These are phyloP conservation scores for Carex cristatella DNA, from an alignment of 176 grass and related monocot species.

Conservation along the genomic window DNA sequence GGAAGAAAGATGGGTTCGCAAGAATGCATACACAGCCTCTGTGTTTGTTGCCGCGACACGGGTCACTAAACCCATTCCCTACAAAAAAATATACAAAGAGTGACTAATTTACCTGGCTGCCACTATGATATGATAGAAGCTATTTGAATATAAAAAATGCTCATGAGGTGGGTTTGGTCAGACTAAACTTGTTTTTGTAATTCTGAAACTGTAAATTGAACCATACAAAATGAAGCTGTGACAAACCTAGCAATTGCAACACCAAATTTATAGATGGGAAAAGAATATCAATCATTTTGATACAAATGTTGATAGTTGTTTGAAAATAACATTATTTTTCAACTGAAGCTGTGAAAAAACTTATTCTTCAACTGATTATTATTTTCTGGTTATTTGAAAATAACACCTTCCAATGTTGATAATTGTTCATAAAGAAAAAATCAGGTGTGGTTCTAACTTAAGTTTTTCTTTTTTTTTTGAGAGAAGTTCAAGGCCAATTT, in stretches of 20 bases:
- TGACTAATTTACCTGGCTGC: background rate
- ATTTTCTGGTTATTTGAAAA: background rate
- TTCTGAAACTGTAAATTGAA: background rate
- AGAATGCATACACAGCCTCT: conserved; percentile 56
- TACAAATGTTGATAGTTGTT: too few relatives aligned
- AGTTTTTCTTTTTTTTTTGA: background rate
- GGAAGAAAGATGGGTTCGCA: conserved; percentile 50
- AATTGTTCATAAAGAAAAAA: background rate
- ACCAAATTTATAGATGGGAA: background rate
- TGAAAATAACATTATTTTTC: too few relatives aligned
- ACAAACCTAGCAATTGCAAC: background rate
- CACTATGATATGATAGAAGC: background rate
- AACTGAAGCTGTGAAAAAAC: too few relatives aligned
- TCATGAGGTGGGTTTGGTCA: background rate
- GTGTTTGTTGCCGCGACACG: conserved; percentile 53
- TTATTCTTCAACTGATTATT: background rate
- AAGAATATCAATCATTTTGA: background rate
- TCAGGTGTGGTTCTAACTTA: background rate
- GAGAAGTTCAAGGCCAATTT: background rate
- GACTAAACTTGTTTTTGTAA: background rate
- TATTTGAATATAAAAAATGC: background rate
- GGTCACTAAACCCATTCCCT: conserved; percentile 62
- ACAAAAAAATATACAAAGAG: conserved; percentile 2
- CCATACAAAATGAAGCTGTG: background rate
- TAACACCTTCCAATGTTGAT: background rate